phyloP scores from a whole-genome alignment of 2,329 filamentous ascomycete species.

The Cryphonectria nitschkei region DNA sequence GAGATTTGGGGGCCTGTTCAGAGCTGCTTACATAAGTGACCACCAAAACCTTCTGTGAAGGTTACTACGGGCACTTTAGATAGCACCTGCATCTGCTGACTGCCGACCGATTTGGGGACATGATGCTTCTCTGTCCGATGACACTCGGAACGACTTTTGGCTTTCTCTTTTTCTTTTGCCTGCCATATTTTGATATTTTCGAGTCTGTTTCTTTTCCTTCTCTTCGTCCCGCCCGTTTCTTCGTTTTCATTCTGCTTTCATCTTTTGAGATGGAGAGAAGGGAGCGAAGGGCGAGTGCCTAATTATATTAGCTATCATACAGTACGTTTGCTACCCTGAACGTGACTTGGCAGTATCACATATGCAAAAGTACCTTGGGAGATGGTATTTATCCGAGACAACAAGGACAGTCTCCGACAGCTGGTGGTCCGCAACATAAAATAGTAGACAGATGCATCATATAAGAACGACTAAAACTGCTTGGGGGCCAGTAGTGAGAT shows the following conservation, averaged over 20 bases:
- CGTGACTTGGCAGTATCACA: neutral
- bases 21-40: constrained; percentile 6
- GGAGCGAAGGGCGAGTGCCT: too few species aligned
- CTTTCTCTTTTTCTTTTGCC: too few species aligned
- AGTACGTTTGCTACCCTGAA: neutral
- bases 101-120: neutral
- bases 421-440: neutral
- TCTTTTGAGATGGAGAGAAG: neutral
- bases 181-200: too few species aligned
- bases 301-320: neutral
- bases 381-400: neutral
- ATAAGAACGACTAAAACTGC: neutral
- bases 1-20: neutral
- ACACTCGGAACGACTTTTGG: too few species aligned
- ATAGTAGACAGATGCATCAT: neutral
- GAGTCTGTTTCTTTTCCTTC: too few species aligned
- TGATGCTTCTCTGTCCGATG: too few species aligned
- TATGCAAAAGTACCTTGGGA: neutral
- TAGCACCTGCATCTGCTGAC: neutral
- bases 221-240: too few species aligned
- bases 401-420: neutral
- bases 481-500: neutral
- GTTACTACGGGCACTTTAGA: neutral
- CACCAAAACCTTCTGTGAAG: neutral
- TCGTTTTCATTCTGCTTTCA: neutral